phyloP scores from a whole-genome alignment of 176 grass and related monocot genomes.

The Dactylis glomerata region DNA sequence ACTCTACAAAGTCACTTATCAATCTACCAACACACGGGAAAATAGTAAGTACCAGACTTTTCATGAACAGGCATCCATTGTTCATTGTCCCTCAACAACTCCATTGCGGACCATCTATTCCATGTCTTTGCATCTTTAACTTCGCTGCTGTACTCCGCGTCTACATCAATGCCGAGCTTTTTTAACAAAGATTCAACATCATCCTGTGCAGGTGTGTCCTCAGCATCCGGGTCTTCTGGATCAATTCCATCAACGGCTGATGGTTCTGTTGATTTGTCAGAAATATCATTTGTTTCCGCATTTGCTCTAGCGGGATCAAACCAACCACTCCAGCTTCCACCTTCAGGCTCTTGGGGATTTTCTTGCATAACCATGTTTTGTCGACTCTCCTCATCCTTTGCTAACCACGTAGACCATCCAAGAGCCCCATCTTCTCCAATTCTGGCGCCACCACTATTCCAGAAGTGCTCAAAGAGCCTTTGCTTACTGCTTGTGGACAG shows the following conservation, averaged over 20 bases:
- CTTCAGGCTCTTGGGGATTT: slow-evolving; percentile 59
- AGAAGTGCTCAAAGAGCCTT: slow-evolving; percentile 97
- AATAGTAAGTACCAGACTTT: slow-evolving; percentile 50
- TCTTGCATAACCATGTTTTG: slow-evolving; percentile 54
- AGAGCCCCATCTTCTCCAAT: slow-evolving; percentile 82
- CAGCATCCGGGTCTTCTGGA: slow-evolving; percentile 47
- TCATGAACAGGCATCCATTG: slow-evolving; percentile 93
- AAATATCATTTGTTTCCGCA: slow-evolving; percentile 22
- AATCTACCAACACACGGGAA: slow-evolving; percentile 22
- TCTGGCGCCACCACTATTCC: slow-evolving; percentile 79
- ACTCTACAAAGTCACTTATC: slow-evolving; percentile 10
- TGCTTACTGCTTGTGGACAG: slow-evolving; percentile 76
- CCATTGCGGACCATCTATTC: slow-evolving; percentile 88
- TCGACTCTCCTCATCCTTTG: slow-evolving; percentile 79
- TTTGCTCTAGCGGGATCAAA: slow-evolving; percentile 64
- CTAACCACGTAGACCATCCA: slow-evolving; percentile 93
- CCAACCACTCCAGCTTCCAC: slow-evolving; percentile 89
- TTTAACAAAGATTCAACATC: slow-evolving; percentile 86
- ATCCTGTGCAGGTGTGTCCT: slow-evolving; percentile 55
- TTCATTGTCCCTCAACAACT: slow-evolving; percentile 68
- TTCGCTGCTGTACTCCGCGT: slow-evolving; percentile 70
- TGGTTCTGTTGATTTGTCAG: slow-evolving; percentile 37
- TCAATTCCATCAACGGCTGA: slow-evolving; percentile 42
- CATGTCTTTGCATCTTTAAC: slow-evolving; percentile 93
- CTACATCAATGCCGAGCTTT: slow-evolving; percentile 88